Evolutionary conservation across 164 flowering plant genomes (phyloP).

Genomic region (Dillenia turbinata): DNA sequence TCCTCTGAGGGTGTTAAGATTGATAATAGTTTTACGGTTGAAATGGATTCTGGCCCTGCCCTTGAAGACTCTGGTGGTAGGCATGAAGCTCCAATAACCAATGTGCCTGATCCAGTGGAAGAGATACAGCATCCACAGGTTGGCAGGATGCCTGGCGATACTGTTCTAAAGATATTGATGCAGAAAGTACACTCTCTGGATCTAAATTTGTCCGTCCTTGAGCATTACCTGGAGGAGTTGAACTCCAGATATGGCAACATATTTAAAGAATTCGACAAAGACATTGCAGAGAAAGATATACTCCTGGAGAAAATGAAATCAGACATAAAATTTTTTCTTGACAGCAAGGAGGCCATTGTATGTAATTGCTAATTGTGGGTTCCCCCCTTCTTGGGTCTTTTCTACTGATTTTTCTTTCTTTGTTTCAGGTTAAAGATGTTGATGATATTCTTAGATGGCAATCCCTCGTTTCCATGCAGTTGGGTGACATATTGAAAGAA

Average conservation of each 20-base stretch:
- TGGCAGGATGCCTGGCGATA: slow-evolving; percentile 92
- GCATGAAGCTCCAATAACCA: slow-evolving; percentile 25
- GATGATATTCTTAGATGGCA: slow-evolving; percentile 69
- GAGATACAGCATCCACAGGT: slow-evolving; percentile 62
- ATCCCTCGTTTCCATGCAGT: slow-evolving; percentile 57
- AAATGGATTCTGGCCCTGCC: slow-evolving; percentile 28
- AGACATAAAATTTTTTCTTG: slow-evolving; percentile 42
- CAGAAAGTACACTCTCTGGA: slow-evolving; percentile 88
- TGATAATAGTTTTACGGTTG: slow-evolving; percentile 19
- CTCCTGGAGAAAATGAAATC: slow-evolving; percentile 48
- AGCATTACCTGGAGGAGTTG: slow-evolving; percentile 77
- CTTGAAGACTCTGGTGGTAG: slow-evolving; percentile 23
- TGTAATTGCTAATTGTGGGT: slow-evolving; percentile 20
- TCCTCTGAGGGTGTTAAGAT: slow-evolving; percentile 24
- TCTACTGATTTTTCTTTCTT: slow-evolving; percentile 9
- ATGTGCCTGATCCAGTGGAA: slow-evolving; percentile 46
- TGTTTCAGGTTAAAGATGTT: slow-evolving; percentile 63
- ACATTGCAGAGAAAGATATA: slow-evolving; percentile 49
- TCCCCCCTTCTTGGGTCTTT: neutral
- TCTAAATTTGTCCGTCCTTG: slow-evolving; percentile 72
- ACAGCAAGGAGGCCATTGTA: slow-evolving; percentile 57
- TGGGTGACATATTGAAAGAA: slow-evolving; percentile 52
- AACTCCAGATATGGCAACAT: slow-evolving; percentile 69
- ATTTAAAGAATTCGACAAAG: slow-evolving; percentile 67
- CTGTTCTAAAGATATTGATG: slow-evolving; percentile 91